Evolutionary conservation across 2,329 filamentous ascomycete species (phyloP).

Genomic region (Aspergillus carbonarius): DNA sequence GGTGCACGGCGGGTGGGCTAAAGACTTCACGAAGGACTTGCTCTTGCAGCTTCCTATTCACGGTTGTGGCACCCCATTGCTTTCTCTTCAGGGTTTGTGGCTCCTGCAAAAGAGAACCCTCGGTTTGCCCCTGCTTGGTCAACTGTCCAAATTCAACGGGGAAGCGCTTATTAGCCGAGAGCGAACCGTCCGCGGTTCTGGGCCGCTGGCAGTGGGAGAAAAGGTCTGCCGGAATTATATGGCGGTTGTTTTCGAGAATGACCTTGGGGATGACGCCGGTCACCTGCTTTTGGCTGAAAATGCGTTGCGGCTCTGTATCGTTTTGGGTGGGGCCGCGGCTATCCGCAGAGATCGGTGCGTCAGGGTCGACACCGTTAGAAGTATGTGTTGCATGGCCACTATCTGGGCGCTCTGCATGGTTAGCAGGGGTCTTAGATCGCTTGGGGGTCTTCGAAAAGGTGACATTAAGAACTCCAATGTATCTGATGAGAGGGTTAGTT

Average conservation of each 20-base stretch:
- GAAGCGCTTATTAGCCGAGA: constrained; percentile 21
- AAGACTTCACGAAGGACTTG: constrained; percentile 94
- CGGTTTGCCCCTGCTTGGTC: constrained; percentile 8
- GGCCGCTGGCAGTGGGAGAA: constrained; percentile 61
- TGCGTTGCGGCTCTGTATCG: constrained; percentile 44
- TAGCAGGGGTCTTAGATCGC: constrained; percentile 49
- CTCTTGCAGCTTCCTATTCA: constrained; percentile 83
- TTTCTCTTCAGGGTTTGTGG: constrained; percentile 44
- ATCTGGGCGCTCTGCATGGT: constrained; percentile 20
- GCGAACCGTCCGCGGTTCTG: constrained; percentile 33
- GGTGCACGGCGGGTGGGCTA: constrained; percentile 76
- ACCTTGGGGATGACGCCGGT: constrained; percentile 78
- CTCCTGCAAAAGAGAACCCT: constrained; percentile 15
- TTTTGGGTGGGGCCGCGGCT: constrained; percentile 17
- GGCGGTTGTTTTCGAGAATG: constrained; percentile 88
- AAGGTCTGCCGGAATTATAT: constrained; percentile 84
- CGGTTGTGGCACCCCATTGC: constrained; percentile 84
- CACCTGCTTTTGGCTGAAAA: constrained; percentile 74
- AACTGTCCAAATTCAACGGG: constrained; percentile 19
- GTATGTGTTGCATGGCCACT: constrained; percentile 7
- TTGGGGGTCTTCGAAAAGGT: constrained; percentile 85
- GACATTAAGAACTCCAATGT: constrained; percentile 95
- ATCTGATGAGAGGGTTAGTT: constrained; percentile 54
- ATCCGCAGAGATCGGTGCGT: constrained; percentile 13
- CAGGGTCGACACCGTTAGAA: constrained; percentile 10